Evolutionary conservation across 257 asterid genomes (phyloP).

Genomic region (Perilla frutescens): DNA sequence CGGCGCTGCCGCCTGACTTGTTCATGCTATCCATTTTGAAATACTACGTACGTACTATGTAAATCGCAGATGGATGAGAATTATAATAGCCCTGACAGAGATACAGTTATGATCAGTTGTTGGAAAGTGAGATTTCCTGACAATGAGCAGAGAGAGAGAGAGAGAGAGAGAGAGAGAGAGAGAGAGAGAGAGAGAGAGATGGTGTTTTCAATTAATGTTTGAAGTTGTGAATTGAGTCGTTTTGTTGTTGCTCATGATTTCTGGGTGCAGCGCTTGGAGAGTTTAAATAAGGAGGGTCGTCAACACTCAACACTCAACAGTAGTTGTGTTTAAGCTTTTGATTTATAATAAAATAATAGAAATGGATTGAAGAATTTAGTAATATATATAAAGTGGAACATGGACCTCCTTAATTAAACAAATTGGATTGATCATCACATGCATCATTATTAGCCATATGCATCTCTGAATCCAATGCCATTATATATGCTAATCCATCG

Average conservation of each 20-base stretch:
- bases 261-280: conserved; percentile 30
- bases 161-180: conserved; percentile 8
- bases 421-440: conserved; percentile 53
- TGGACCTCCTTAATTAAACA: conserved; percentile 39
- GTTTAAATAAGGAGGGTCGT: conserved; percentile 49
- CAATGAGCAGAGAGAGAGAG: conserved; percentile 18
- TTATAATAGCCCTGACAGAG: conserved; percentile 39
- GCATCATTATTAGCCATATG: conserved; percentile 58
- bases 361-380: conserved; percentile 36
- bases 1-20: conserved; percentile 29
- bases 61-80: no score
- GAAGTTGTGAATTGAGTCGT: background rate
- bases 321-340: background rate
- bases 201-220: background rate
- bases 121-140: conserved; percentile 50
- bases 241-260: conserved; percentile 25
- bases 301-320: background rate
- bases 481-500: conserved; percentile 22
- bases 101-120: conserved; percentile 31
- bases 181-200: conserved; percentile 11
- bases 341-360: background rate
- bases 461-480: conserved; percentile 40
- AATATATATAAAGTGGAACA: conserved; percentile 42
- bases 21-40: conserved; percentile 34
- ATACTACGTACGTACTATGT: background rate